A percentile compares a stretch with the other conserved stretches of the same genome.
Conservation (phyloP, 257 asterid genomes). For the Gentiana macrophylla region DNA sequence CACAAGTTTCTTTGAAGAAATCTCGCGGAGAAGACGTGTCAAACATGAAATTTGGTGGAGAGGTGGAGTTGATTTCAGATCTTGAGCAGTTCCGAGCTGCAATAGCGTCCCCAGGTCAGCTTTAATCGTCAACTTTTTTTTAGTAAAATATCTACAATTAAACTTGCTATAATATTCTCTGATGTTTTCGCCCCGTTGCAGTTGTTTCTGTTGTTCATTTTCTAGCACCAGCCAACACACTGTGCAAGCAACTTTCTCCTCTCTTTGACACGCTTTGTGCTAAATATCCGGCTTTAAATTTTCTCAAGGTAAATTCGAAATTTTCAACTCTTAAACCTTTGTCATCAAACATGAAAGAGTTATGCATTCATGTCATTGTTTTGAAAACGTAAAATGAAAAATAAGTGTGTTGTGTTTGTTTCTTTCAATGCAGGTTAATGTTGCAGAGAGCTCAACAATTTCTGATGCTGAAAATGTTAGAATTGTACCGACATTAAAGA, state of each 20-base stretch:
- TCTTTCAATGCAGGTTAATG: constrained; percentile 50
- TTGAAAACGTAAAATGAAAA: neutral
- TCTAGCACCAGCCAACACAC: constrained; percentile 30
- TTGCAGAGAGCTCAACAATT: constrained; percentile 45
- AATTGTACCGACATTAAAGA: constrained; percentile 69
- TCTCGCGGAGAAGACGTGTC: constrained; percentile 73
- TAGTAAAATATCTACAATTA: no score
- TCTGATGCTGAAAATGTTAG: constrained; percentile 63
- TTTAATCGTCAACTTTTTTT: neutral
- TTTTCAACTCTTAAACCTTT: neutral
- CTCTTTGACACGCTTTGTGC: constrained; percentile 56
- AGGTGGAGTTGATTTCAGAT: constrained; percentile 51
- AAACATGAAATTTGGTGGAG: constrained; percentile 76
- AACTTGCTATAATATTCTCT: constrained; percentile 3
- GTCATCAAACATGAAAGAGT: neutral
- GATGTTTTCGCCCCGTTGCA: constrained; percentile 27
- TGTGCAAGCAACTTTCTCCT: constrained; percentile 56
- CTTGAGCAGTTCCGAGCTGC: constrained; percentile 81
- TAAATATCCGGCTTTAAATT: constrained; percentile 57
- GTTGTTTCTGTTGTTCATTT: constrained; percentile 75
- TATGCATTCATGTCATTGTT: neutral
- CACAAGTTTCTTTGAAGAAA: constrained; percentile 61
- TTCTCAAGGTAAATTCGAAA: constrained; percentile 53
- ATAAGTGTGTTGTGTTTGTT: neutral
- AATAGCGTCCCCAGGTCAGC: constrained; percentile 60